Percentiles rank a stretch among this genome's conserved stretches.
Evolutionary conservation across 148 eudicot genomes (phyloP).

Genomic region (Silene conica): DNA sequence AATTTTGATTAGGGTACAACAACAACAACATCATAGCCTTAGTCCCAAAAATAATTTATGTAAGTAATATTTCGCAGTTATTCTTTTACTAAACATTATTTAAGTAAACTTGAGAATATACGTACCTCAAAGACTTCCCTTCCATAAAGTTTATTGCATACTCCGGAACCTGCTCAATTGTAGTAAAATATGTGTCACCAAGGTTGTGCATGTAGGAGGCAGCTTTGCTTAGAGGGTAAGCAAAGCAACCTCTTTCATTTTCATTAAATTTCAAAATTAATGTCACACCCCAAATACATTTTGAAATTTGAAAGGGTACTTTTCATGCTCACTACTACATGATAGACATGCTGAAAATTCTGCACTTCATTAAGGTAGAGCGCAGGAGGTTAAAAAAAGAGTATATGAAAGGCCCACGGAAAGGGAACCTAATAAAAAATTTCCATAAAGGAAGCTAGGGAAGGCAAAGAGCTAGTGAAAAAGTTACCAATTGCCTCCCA

Average conservation of each 20-base stretch:
- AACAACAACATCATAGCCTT: too few relatives aligned
- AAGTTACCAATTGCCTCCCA: conserved; percentile 47
- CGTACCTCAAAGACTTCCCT: conserved; percentile 40
- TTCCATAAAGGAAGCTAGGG: neutral
- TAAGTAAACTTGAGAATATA: neutral
- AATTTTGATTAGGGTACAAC: neutral
- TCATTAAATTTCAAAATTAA: too few relatives aligned
- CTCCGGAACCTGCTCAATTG: conserved; percentile 43
- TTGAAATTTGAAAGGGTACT: neutral
- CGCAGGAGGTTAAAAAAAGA: neutral
- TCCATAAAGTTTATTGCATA: conserved; percentile 43
- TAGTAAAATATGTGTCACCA: neutral
- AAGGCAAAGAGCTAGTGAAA: conserved; percentile 1
- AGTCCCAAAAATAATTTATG: too few relatives aligned
- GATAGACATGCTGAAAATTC: neutral
- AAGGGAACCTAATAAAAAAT: neutral
- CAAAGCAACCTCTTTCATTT: too few relatives aligned
- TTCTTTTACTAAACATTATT: neutral
- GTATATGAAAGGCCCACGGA: neutral
- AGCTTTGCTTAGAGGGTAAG: neutral
- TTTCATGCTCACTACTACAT: neutral
- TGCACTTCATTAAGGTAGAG: neutral
- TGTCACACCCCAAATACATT: neutral
- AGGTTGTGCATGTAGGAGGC: neutral
- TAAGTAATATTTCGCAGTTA: neutral